Percentiles rank a stretch among this genome's conserved stretches.
These are phyloP conservation scores for Cercophora samala DNA, from an alignment of 495 filamentous ascomycete genomes.

Conservation along the genomic window DNA sequence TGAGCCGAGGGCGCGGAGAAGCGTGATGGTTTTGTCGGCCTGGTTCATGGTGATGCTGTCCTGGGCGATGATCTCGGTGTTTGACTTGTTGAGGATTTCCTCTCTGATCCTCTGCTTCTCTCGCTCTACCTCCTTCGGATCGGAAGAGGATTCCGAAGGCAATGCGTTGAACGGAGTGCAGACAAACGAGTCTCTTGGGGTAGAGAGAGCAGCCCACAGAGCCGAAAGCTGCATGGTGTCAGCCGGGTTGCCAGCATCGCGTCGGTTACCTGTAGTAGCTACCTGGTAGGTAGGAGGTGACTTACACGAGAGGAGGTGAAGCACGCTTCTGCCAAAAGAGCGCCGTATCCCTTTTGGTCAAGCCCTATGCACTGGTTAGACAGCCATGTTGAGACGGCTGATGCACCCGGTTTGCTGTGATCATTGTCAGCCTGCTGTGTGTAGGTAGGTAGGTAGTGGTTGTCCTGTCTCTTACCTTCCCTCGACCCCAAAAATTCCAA, in stretches of 20 bases:
- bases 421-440: not conserved
- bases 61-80: conserved; percentile 31
- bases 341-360: conserved; percentile 37
- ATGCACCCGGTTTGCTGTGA: conserved; percentile 38
- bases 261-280: no score
- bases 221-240: conserved; percentile 37
- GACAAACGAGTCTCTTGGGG: conserved; percentile 32
- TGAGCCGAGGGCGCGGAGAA: conserved; percentile 41
- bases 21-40: conserved; percentile 28
- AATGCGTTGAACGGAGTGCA: conserved; percentile 46
- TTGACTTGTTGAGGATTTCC: conserved; percentile 37
- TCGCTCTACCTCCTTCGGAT: conserved; percentile 29
- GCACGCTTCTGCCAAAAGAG: conserved; percentile 39
- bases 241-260: no score
- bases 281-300: no score
- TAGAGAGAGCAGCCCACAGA: conserved; percentile 42
- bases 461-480: conserved; percentile 36
- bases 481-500: conserved; percentile 48
- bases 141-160: conserved; percentile 32
- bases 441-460: no score
- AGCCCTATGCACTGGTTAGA: conserved; percentile 42
- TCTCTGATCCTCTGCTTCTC: conserved; percentile 42
- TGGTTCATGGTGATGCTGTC: conserved; percentile 9
- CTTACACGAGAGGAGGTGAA: conserved; percentile 38
- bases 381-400: conserved; percentile 43